Evolutionary conservation across 805 yeast genomes (phyloP).

Genomic region (Teunomyces tritomae): DNA sequence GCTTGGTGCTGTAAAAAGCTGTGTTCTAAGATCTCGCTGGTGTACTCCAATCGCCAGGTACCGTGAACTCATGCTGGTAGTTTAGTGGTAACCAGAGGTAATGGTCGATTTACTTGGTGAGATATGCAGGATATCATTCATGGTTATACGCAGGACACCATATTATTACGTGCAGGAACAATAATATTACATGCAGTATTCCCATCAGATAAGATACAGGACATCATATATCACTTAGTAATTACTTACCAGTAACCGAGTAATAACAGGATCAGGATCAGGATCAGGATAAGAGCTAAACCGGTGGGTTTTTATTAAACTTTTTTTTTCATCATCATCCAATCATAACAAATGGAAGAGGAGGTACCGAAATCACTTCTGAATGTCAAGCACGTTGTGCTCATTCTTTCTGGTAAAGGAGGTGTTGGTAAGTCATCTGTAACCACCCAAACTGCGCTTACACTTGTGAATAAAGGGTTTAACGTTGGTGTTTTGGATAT

Average conservation of each 20-base stretch:
- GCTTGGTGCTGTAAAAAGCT: slow-evolving; percentile 31
- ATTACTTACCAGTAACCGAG: too few relatives aligned
- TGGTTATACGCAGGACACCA: background rate
- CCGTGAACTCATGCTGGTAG: slow-evolving; percentile 12
- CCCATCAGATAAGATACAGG: too few relatives aligned
- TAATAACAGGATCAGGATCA: too few relatives aligned
- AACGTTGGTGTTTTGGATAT: slow-evolving; percentile 94
- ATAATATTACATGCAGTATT: background rate
- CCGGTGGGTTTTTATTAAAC: background rate
- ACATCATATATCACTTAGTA: too few relatives aligned
- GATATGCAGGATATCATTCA: background rate
- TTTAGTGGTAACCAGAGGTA: too few relatives aligned
- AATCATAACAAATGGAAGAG: slow-evolving; percentile 3
- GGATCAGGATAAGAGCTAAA: too few relatives aligned
- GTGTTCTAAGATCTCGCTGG: slow-evolving; percentile 43
- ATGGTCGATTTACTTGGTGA: too few relatives aligned
- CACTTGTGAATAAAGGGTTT: slow-evolving; percentile 65
- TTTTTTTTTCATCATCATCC: background rate
- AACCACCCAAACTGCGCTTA: slow-evolving; percentile 89
- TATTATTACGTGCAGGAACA: too few relatives aligned
- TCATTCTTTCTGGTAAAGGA: slow-evolving; percentile 91
- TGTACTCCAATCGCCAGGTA: slow-evolving; percentile 26
- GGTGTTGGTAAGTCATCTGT: slow-evolving; percentile 98
- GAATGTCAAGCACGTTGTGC: slow-evolving; percentile 69
- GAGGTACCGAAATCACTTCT: slow-evolving; percentile 33